These are phyloP conservation scores for Boletus subluridellus DNA, from an alignment of 1,284 basidiomycete genomes.

Conservation along the genomic window DNA sequence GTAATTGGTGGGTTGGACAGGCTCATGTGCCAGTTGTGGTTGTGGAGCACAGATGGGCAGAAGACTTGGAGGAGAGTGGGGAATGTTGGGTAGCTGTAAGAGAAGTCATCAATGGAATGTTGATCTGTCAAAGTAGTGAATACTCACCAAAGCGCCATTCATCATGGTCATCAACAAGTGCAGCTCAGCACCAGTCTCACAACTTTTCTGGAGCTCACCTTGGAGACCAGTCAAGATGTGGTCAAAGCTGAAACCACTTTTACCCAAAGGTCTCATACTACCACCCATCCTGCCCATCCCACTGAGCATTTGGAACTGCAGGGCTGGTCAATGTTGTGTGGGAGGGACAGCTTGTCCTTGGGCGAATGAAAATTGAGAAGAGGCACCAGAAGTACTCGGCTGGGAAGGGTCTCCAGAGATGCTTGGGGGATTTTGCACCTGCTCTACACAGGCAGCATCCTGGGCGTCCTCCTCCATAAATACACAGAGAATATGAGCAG, in stretches of 20 bases:
- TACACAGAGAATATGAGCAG: too few species aligned
- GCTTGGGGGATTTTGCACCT: too few species aligned
- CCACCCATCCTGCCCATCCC: too few species aligned
- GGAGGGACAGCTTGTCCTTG: constrained; percentile 34
- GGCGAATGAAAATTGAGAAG: constrained; percentile 37
- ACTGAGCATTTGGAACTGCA: constrained; percentile 56
- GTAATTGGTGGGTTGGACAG: constrained; percentile 37
- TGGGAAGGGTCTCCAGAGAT: constrained; percentile 36
- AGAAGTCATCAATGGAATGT: too few species aligned
- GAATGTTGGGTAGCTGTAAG: constrained; percentile 57
- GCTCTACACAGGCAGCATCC: too few species aligned
- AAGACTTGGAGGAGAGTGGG: constrained; percentile 57
- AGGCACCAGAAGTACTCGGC: constrained; percentile 28
- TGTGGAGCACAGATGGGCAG: constrained; percentile 66
- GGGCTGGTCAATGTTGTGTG: constrained; percentile 53
- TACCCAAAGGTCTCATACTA: too few species aligned
- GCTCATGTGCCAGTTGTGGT: constrained; percentile 38
- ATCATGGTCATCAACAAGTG: constrained; percentile 78
- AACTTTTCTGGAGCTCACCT: constrained; percentile 89
- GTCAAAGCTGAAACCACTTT: too few species aligned
- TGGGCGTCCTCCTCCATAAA: too few species aligned
- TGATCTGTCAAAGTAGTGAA: neutral
- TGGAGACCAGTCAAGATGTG: constrained; percentile 78
- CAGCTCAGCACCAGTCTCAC: constrained; percentile 90
- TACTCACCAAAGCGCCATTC: constrained; percentile 72